Evolutionary conservation across 2,329 filamentous ascomycete species (phyloP).

Genomic region (Colletotrichum sp.): DNA sequence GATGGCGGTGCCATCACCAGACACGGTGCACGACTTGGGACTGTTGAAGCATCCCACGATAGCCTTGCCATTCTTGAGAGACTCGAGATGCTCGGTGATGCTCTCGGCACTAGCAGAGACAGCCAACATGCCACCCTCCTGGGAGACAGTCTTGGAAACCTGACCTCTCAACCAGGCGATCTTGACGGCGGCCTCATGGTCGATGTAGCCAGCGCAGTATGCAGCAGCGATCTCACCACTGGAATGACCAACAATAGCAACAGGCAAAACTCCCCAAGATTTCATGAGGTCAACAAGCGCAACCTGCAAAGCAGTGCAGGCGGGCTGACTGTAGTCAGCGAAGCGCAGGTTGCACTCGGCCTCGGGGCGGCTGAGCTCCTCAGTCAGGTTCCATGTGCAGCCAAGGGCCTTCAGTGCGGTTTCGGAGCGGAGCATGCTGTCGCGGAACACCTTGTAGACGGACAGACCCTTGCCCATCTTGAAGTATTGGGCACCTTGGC

Average conservation of each 20-base stretch:
- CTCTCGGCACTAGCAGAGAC: slow-evolving; percentile 64
- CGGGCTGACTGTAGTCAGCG: slow-evolving; percentile 39
- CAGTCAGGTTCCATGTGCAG: slow-evolving; percentile 26
- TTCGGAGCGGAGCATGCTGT: slow-evolving; percentile 28
- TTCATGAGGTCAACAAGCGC: slow-evolving; percentile 40
- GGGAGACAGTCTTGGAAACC: slow-evolving; percentile 25
- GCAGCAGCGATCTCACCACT: slow-evolving; percentile 45
- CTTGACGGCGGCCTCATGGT: slow-evolving; percentile 46
- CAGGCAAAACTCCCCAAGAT: slow-evolving; percentile 32
- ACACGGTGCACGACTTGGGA: slow-evolving; percentile 55
- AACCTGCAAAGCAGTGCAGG: slow-evolving; percentile 49
- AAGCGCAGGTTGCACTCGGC: slow-evolving; percentile 27
- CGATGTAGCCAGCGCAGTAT: slow-evolving; percentile 45
- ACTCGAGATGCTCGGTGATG: slow-evolving; percentile 36
- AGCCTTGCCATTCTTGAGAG: slow-evolving; percentile 3
- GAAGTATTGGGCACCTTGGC: slow-evolving; percentile 48
- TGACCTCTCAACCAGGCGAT: slow-evolving; percentile 15
- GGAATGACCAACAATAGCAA: slow-evolving; percentile 39
- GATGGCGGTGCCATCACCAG: slow-evolving; percentile 50
- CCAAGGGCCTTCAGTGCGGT: slow-evolving; percentile 23
- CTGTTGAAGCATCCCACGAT: slow-evolving; percentile 52
- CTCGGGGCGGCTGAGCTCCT: slow-evolving; percentile 26
- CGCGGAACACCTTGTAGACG: slow-evolving; percentile 46
- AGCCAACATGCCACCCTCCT: slow-evolving; percentile 27
- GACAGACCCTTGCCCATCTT: slow-evolving; percentile 47